phyloP scores from a whole-genome alignment of 768 basidiomycete genomes.

The Naematelia encephala region DNA sequence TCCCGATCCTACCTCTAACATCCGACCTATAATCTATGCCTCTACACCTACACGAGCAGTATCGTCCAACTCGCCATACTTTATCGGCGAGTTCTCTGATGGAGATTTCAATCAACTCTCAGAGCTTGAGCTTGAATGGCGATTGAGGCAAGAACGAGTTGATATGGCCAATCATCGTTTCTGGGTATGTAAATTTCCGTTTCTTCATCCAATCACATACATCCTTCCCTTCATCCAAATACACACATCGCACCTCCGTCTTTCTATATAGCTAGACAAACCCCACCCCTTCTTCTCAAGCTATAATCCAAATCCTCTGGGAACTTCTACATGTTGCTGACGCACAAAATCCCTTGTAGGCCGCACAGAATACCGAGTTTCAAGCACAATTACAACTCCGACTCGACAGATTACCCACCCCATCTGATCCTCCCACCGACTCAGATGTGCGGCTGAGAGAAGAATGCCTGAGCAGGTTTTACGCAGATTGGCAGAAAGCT shows the following conservation, averaged over 20 bases:
- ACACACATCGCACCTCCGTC: background rate
- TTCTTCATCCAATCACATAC: no score
- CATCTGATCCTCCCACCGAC: conserved; percentile 28
- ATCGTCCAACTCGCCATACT: conserved; percentile 24
- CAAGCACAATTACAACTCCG: conserved; percentile 35
- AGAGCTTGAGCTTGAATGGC: conserved; percentile 42
- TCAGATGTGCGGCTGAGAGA: conserved; percentile 25
- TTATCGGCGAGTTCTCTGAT: conserved; percentile 21
- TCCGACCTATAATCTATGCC: conserved; percentile 44
- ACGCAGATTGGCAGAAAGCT: conserved; percentile 43
- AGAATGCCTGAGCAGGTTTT: conserved; percentile 35
- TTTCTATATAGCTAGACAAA: background rate
- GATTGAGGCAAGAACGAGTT: conserved; percentile 36
- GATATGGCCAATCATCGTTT: conserved; percentile 45
- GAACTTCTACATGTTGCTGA: background rate
- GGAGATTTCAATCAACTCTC: conserved; percentile 13
- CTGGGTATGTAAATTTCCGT: conserved; percentile 30
- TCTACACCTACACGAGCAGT: conserved; percentile 19
- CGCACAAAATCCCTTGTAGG: conserved; percentile 17
- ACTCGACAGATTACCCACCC: conserved; percentile 26
- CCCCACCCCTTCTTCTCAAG: conserved; percentile 3
- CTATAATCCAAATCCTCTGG: background rate
- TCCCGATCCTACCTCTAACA: conserved; percentile 45
- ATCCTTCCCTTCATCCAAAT: background rate
- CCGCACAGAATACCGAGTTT: conserved; percentile 34